Evolutionary conservation across 192 early-diverging fungal genomes (phyloP), one percentile per base, ranked within the genome.

Genomic region (Pilaira anomala): DNA sequence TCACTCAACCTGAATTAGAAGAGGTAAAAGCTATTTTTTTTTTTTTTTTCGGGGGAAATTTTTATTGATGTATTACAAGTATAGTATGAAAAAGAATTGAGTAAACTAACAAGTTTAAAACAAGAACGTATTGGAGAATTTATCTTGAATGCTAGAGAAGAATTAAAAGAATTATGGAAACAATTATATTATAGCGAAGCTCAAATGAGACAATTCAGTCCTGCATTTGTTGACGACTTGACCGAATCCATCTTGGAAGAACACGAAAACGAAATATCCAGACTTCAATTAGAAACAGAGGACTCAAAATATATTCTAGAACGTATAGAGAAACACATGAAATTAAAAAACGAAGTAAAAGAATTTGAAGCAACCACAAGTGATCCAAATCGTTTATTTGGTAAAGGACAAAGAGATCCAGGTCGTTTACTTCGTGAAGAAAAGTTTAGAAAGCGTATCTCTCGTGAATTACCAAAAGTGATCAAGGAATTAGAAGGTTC

Each of bases 341-440:
- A 46, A 12, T 49, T 78, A 14, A 61, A 72, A 39, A 58, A 73
- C 11, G 80, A 78, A 46, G 66, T 82, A 21, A 28, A 72, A 40
- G 70, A 78, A 0, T 74, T 74, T 50, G 60, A 74, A 60, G 71
- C 67, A 30, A 68, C 63, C 0, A 75, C 77, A 16, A 75, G 62
- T 40, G 77, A 78, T 55, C 68, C 74, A 1, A 62, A 74, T 24
- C 62, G 80, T 2, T 57, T 78, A 3, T 77, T 79, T 45, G 65
- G 71, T 33, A 73, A 67, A 39, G 71, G 71, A 1, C 64, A 78
- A 29, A 65, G 77, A 7, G 80, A 78, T 41, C 80, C 80, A 24
- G 80, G 80, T 26, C 77, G 80, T 16, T 58, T 82, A 1, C 61
- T 82, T 16, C 65, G 77, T 3, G 80, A 82, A 36, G 80, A 82